Conservation (phyloP, 768 basidiomycete species). For the Flagelloscypha sp. region DNA sequence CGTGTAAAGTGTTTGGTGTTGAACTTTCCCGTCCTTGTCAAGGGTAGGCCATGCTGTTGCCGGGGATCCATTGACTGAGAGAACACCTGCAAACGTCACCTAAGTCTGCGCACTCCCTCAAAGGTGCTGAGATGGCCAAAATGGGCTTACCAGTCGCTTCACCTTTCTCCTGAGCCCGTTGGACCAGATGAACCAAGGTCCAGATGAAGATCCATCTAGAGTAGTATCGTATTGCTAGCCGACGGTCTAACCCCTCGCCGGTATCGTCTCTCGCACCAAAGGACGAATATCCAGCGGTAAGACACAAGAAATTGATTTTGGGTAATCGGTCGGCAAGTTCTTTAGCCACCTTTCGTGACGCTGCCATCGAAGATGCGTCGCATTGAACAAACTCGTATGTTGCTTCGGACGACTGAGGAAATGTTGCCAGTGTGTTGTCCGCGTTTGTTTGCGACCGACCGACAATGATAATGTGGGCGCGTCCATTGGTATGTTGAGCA, state of each 20-base stretch:
- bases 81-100: too few relatives aligned
- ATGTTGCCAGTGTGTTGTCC: constrained; percentile 18
- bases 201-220: constrained; percentile 25
- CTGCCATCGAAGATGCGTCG: constrained; percentile 14
- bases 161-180: constrained; percentile 20
- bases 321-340: constrained; percentile 11
- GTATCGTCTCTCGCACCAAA: constrained; percentile 16
- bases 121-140: too few relatives aligned
- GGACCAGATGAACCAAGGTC: constrained; percentile 23
- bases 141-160: too few relatives aligned
- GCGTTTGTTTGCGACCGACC: constrained; percentile 27
- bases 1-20: too few relatives aligned
- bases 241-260: constrained; percentile 25
- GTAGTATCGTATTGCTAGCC: constrained; percentile 26
- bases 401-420: constrained; percentile 17
- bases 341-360: neutral
- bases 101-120: too few relatives aligned
- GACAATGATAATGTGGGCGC: constrained; percentile 27
- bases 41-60: too few relatives aligned
- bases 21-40: constrained; percentile 33
- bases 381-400: constrained; percentile 20
- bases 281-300: constrained; percentile 12
- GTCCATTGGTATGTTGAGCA: constrained; percentile 24
- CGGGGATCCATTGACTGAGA: too few relatives aligned
- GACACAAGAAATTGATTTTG: constrained; percentile 26